Percentiles rank a stretch among this genome's conserved stretches.
These are phyloP conservation scores for Phytophthora citrophthora DNA, from an alignment of 352 stramenopile genomes.

Conservation along the genomic window DNA sequence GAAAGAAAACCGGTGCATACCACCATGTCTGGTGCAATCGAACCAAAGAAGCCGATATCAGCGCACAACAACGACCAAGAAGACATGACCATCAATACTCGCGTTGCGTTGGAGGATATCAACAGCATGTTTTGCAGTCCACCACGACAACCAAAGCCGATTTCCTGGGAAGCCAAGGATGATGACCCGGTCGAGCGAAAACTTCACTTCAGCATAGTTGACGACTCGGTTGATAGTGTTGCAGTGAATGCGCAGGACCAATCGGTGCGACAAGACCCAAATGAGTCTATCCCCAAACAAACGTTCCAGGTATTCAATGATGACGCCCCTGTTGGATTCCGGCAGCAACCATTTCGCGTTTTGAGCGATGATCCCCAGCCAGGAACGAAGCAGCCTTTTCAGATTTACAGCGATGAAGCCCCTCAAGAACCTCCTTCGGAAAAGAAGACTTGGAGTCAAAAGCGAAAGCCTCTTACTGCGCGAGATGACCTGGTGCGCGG, in stretches of 20 bases:
- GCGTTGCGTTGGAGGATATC: constrained; percentile 82
- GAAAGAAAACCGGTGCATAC: constrained; percentile 11
- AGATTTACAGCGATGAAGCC: constrained; percentile 57
- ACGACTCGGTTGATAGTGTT: constrained; percentile 79
- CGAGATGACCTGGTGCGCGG: constrained; percentile 71
- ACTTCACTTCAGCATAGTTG: constrained; percentile 85
- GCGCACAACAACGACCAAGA: constrained; percentile 63
- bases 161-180: constrained; percentile 55
- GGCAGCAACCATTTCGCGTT: constrained; percentile 44
- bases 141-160: constrained; percentile 44
- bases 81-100: constrained; percentile 90
- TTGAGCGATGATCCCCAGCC: constrained; percentile 43
- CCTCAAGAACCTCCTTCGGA: constrained; percentile 24
- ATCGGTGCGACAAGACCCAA: constrained; percentile 49
- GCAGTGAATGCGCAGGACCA: constrained; percentile 55
- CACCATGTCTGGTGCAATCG: neutral
- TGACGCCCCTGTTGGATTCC: constrained; percentile 27
- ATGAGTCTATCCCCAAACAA: constrained; percentile 43
- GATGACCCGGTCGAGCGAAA: constrained; percentile 81
- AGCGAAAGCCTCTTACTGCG: constrained; percentile 67
- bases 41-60: constrained; percentile 18
- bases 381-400: constrained; percentile 42
- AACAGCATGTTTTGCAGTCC: constrained; percentile 90
- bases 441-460: constrained; percentile 40
- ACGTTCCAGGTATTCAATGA: constrained; percentile 56